These are phyloP conservation scores for Neoarthrinium moseri DNA, from an alignment of 2,329 filamentous ascomycete species.

Conservation along the genomic window DNA sequence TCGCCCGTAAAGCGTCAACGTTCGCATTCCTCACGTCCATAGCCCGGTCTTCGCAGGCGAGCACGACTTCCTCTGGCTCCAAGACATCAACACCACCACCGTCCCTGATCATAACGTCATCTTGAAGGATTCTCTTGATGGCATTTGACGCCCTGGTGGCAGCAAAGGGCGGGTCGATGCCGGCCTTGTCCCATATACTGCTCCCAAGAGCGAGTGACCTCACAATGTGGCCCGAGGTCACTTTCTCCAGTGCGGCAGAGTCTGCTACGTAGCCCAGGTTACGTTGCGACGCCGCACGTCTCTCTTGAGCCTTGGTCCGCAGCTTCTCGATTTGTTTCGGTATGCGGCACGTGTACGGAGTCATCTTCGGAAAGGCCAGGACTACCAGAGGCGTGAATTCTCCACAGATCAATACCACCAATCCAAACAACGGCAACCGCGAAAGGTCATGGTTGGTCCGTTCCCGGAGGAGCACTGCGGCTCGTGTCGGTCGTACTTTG, in stretches of 20 bases:
- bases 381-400: constrained; percentile 85
- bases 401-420: constrained; percentile 76
- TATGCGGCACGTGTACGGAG: constrained; percentile 81
- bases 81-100: constrained; percentile 62
- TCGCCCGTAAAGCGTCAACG: constrained; percentile 52
- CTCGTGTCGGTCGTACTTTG: constrained; percentile 55
- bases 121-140: constrained; percentile 64
- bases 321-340: constrained; percentile 68
- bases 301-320: constrained; percentile 49
- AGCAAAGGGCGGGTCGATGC: constrained; percentile 52
- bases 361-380: constrained; percentile 64
- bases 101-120: constrained; percentile 67
- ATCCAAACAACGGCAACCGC: constrained; percentile 75
- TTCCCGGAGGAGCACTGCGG: constrained; percentile 67
- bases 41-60: constrained; percentile 71
- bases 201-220: constrained; percentile 36
- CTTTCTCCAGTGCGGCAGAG: background rate
- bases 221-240: constrained; percentile 21
- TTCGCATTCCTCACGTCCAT: constrained; percentile 56
- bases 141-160: constrained; percentile 48
- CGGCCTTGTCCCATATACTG: constrained; percentile 48
- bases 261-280: constrained; percentile 29
- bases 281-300: constrained; percentile 49
- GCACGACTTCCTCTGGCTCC: constrained; percentile 60
- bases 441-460: constrained; percentile 70